A percentile compares a stretch with the other conserved stretches of the same genome.
phyloP scores from a whole-genome alignment of 805 yeast genomes.

The Candida silvatica region DNA sequence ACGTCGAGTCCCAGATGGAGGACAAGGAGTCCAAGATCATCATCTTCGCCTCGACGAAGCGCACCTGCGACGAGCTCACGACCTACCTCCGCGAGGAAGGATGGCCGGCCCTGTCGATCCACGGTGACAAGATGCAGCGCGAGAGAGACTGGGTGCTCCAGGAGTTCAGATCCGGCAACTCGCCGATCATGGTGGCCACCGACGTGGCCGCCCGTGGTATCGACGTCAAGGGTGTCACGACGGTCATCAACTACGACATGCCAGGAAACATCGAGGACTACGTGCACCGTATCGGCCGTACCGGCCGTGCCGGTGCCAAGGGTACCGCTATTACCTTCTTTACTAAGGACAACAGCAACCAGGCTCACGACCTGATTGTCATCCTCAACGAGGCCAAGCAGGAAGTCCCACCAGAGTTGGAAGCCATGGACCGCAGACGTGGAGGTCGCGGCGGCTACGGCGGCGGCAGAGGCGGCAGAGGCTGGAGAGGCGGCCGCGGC shows the following conservation, averaged over 20 bases:
- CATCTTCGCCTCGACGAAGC: constrained; percentile 93
- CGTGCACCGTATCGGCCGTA: constrained; percentile 98
- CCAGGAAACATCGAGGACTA: constrained; percentile 98
- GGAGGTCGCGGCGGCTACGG: constrained; percentile 42
- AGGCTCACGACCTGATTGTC: constrained; percentile 84
- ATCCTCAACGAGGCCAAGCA: constrained; percentile 96
- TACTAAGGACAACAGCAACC: constrained; percentile 77
- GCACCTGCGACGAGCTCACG: constrained; percentile 95
- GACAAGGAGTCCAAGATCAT: constrained; percentile 56
- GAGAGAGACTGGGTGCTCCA: constrained; percentile 98
- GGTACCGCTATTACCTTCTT: constrained; percentile 96
- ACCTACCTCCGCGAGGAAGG: constrained; percentile 90
- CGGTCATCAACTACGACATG: constrained; percentile 92
- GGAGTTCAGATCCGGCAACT: constrained; percentile 87
- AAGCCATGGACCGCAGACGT: constrained; percentile 67
- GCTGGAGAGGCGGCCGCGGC: constrained; percentile 28
- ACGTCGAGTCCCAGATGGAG: constrained; percentile 72
- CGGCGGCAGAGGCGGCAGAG: constrained; percentile 38
- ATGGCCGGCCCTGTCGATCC: constrained; percentile 98
- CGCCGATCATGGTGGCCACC: constrained; percentile 98
- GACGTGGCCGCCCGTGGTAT: constrained; percentile 99
- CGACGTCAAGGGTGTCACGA: constrained; percentile 96
- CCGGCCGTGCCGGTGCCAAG: constrained; percentile 96
- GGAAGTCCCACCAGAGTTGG: constrained; percentile 71
- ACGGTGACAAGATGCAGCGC: constrained; percentile 95